A percentile compares a stretch with the other conserved stretches of the same genome.
These are phyloP conservation scores for Russula abietina DNA, from an alignment of 768 basidiomycete genomes.

Conservation along the genomic window DNA sequence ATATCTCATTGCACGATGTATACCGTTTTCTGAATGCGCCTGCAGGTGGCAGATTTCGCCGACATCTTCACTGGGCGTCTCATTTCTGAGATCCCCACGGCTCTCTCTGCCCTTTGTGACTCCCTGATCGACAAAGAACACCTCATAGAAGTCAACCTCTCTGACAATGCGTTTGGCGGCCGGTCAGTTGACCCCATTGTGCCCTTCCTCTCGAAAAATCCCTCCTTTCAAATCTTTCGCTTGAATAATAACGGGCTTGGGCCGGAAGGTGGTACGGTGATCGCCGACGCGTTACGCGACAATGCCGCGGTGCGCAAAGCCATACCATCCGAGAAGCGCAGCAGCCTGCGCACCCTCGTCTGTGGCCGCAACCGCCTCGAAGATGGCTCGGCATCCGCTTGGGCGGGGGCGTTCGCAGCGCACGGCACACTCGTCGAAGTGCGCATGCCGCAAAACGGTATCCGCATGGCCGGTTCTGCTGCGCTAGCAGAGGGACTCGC, in stretches of 20 bases:
- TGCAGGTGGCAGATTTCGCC: constrained; percentile 92
- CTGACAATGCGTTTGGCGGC: constrained; percentile 95
- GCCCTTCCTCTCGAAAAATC: constrained; percentile 78
- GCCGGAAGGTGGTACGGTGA: constrained; percentile 75
- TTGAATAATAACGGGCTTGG: constrained; percentile 98
- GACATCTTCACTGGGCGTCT: constrained; percentile 98
- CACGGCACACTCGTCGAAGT: constrained; percentile 80
- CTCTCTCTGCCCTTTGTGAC: constrained; percentile 83
- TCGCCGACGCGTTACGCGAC: constrained; percentile 76
- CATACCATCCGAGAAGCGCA: constrained; percentile 48
- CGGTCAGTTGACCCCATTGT: constrained; percentile 93
- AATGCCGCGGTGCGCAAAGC: constrained; percentile 62
- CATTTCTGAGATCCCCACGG: constrained; percentile 89
- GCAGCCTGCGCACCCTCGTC: constrained; percentile 72
- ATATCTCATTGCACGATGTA: constrained; percentile 4
- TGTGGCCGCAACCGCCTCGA: constrained; percentile 97
- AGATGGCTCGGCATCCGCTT: constrained; percentile 74
- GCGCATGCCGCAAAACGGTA: constrained; percentile 96
- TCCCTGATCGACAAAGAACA: constrained; percentile 74
- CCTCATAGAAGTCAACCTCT: constrained; percentile 83
- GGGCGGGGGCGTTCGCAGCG: constrained; percentile 84
- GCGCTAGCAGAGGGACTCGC: constrained; percentile 71
- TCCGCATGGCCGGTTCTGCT: constrained; percentile 85
- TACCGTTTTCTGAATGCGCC: not conserved
- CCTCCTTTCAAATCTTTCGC: constrained; percentile 73